Conservation (phyloP, 1,284 basidiomycete species). For the Ustilago sp. region DNA sequence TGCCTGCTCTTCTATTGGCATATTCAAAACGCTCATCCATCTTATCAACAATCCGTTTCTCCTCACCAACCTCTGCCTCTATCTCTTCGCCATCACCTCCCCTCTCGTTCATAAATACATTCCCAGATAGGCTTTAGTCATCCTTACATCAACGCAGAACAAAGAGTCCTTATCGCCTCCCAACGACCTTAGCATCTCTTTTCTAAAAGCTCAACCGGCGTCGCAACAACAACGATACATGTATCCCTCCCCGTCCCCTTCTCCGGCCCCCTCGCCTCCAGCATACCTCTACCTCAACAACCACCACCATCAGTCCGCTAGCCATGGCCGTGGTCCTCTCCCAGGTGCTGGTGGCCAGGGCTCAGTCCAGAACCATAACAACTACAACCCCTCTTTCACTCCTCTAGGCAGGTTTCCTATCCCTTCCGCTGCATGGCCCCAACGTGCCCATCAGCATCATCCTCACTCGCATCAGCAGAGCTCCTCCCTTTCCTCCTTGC, state of each 20-base stretch:
- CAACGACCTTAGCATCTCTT: constrained; percentile 3
- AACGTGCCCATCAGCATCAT: constrained; percentile 44
- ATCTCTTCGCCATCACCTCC: constrained; percentile 21
- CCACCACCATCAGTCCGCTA: constrained; percentile 51
- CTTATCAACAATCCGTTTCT: constrained; percentile 6
- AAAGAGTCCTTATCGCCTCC: not conserved
- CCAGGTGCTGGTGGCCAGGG: constrained; percentile 37
- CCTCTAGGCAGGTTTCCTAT: constrained; percentile 52
- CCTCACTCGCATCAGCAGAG: constrained; percentile 62
- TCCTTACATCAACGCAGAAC: not conserved
- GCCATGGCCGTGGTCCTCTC: constrained; percentile 49
- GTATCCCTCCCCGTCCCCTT: constrained; percentile 63
- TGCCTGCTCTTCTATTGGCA: constrained; percentile 10
- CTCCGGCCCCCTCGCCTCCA: constrained; percentile 64
- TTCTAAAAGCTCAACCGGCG: constrained; percentile 15
- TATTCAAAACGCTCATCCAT: constrained; percentile 4
- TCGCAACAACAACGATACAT: constrained; percentile 46
- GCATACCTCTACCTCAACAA: constrained; percentile 62
- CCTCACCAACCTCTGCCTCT: constrained; percentile 10
- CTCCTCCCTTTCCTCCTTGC: constrained; percentile 62
- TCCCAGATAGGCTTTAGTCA: not conserved
- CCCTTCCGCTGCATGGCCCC: constrained; percentile 44
- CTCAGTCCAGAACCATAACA: constrained; percentile 28
- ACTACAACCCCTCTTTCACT: constrained; percentile 48
- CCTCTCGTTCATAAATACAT: constrained; percentile 17